A percentile compares a stretch with the other conserved stretches of the same genome.
Evolutionary conservation across 2,329 filamentous ascomycete species (phyloP).

Genomic region (Keithomyces neogunnii): DNA sequence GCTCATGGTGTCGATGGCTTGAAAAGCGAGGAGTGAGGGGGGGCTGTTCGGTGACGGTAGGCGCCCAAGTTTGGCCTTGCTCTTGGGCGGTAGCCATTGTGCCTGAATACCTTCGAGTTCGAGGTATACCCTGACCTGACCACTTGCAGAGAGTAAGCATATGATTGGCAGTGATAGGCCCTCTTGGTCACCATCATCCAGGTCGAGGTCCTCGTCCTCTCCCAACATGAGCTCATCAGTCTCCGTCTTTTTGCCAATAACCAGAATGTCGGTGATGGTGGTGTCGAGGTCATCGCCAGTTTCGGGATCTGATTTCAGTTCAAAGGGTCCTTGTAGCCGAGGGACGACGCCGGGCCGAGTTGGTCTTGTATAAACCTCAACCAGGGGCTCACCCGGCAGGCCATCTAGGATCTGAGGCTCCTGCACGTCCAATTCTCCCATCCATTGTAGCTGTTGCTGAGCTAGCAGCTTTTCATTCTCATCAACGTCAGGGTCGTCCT

Average conservation of each 20-base stretch:
- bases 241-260: constrained; percentile 55
- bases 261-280: constrained; percentile 51
- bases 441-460: constrained; percentile 60
- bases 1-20: constrained; percentile 52
- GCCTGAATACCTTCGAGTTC: constrained; percentile 55
- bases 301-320: constrained; percentile 45
- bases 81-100: constrained; percentile 55
- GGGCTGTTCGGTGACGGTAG: constrained; percentile 28
- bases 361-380: constrained; percentile 50
- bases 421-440: constrained; percentile 56
- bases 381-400: constrained; percentile 35
- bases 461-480: constrained; percentile 46
- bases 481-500: constrained; percentile 48
- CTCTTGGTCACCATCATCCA: constrained; percentile 47
- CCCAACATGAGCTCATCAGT: constrained; percentile 52
- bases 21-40: constrained; percentile 50
- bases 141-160: constrained; percentile 52
- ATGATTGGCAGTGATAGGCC: constrained; percentile 52
- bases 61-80: constrained; percentile 37
- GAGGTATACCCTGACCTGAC: constrained; percentile 52
- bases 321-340: constrained; percentile 54
- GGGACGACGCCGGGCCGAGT: constrained; percentile 49
- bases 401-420: constrained; percentile 49
- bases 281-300: constrained; percentile 49
- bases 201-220: constrained; percentile 54